These are phyloP conservation scores for Calendula officinalis DNA, from an alignment of 129 eudicot genomes.

Conservation along the genomic window DNA sequence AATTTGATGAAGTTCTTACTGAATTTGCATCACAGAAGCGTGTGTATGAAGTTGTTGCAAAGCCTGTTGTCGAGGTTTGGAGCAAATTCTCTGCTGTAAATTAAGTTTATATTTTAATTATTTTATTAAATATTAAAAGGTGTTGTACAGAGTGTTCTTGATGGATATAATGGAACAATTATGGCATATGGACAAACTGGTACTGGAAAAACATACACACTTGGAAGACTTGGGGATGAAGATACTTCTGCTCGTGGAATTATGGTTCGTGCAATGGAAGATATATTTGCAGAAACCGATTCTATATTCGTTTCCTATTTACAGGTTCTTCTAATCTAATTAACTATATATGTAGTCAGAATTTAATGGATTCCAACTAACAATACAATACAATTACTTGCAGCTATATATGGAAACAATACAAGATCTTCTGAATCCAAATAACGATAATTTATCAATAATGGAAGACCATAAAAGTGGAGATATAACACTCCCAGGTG, in stretches of 20 bases:
- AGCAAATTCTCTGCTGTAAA: neutral
- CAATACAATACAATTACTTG: constrained; percentile 4
- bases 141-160: constrained; percentile 77
- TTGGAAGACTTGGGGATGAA: constrained; percentile 88
- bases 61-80: constrained; percentile 93
- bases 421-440: constrained; percentile 91
- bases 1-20: constrained; percentile 95
- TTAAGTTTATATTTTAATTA: too few species aligned
- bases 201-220: constrained; percentile 92
- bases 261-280: constrained; percentile 99
- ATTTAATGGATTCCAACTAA: too few species aligned
- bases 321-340: constrained; percentile 47
- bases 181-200: constrained; percentile 99
- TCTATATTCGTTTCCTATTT: constrained; percentile 72
- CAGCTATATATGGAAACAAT: constrained; percentile 97
- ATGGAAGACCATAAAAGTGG: constrained; percentile 86
- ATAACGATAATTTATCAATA: constrained; percentile 73
- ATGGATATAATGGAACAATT: constrained; percentile 92
- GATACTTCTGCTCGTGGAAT: constrained; percentile 95
- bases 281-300: constrained; percentile 73
- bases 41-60: constrained; percentile 95
- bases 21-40: constrained; percentile 98
- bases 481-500: constrained; percentile 94
- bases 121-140: too few species aligned
- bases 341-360: neutral